Conservation (phyloP, 73 alveolate species). For the Paramecium sonneborni region DNA sequence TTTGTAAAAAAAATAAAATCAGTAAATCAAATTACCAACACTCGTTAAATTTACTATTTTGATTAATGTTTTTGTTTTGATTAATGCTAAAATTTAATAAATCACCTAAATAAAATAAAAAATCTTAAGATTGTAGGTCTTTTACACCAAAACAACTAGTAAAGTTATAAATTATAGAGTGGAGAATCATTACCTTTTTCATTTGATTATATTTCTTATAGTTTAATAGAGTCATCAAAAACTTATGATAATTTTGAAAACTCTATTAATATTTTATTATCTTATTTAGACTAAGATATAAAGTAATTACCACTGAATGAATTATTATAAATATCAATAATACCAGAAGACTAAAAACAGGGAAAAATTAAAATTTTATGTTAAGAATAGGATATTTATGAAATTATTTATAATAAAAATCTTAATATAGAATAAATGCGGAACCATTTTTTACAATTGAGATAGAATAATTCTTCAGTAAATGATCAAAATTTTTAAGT, state of each 20-base stretch:
- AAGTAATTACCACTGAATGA: neutral
- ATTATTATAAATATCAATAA: neutral
- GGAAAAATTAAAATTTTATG: neutral
- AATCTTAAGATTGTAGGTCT: neutral
- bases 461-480: neutral
- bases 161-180: neutral
- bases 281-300: neutral
- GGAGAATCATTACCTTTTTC: neutral
- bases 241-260: neutral
- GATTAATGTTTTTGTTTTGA: neutral
- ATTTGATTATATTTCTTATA: neutral
- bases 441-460: neutral
- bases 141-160: neutral
- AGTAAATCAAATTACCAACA: neutral
- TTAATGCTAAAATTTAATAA: neutral
- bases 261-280: neutral
- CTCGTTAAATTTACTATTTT: neutral
- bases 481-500: no score
- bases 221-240: neutral
- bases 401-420: neutral
- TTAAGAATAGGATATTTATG: neutral
- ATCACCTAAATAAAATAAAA: neutral
- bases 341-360: neutral
- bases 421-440: neutral
- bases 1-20: neutral